phyloP scores from a whole-genome alignment of 768 basidiomycete species.

The Peribolospora kevripleyi region DNA sequence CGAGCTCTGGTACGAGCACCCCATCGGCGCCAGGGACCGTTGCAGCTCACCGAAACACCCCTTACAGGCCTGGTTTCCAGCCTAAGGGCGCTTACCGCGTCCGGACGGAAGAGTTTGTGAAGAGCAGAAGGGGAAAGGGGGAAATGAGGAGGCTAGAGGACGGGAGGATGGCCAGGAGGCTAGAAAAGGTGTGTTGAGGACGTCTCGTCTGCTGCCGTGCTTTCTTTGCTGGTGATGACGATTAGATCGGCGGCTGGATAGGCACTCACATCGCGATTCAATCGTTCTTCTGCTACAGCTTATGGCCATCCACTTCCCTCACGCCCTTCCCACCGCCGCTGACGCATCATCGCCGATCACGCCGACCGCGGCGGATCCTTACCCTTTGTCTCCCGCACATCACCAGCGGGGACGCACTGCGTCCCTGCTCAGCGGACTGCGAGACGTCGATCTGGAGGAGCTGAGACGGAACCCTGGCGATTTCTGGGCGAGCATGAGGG shows the following conservation, averaged over 20 bases:
- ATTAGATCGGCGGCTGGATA: not conserved
- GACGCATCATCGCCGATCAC: not conserved
- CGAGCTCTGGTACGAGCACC: no score
- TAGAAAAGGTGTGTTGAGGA: slow-evolving; percentile 52
- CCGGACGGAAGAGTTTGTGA: slow-evolving; percentile 59
- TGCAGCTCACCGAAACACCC: slow-evolving; percentile 8
- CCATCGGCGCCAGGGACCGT: no score
- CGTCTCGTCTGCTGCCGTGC: not conserved
- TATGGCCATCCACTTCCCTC: slow-evolving; percentile 27
- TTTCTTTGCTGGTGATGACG: slow-evolving; percentile 13
- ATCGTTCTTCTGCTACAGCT: slow-evolving; percentile 15
- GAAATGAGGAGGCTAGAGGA: slow-evolving; percentile 44
- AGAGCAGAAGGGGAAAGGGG: slow-evolving; percentile 17
- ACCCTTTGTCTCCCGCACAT: no score
- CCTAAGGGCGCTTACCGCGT: slow-evolving; percentile 59
- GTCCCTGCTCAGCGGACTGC: no score
- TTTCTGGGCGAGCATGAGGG: no score
- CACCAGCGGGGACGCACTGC: no score
- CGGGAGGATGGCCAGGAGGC: slow-evolving; percentile 55
- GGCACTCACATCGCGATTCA: not conserved
- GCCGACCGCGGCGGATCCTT: not conserved
- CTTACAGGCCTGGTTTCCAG: slow-evolving; percentile 77
- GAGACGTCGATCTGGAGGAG: no score
- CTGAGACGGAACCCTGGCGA: no score
- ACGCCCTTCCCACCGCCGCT: slow-evolving; percentile 6